Conservation (phyloP, 1,284 basidiomycete genomes). For the Amylostereum chailletii region DNA sequence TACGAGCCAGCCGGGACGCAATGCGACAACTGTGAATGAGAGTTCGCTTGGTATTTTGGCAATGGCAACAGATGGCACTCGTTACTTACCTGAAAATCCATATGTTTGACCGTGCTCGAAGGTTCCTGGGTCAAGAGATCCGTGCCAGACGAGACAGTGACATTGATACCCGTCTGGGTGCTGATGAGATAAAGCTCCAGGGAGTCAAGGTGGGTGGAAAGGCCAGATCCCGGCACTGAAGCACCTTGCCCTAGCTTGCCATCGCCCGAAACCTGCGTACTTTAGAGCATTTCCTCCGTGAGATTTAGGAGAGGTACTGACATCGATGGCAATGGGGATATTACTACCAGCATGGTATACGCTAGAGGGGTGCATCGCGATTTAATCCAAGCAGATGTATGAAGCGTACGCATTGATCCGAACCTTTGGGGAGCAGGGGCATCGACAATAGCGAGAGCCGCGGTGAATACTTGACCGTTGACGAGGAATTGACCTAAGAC, state of each 20-base stretch:
- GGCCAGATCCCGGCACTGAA: slow-evolving; percentile 25
- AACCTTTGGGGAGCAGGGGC: slow-evolving; percentile 35
- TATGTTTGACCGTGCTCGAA: slow-evolving; percentile 40
- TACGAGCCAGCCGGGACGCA: not conserved
- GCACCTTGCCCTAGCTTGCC: slow-evolving; percentile 29
- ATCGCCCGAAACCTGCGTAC: slow-evolving; percentile 33
- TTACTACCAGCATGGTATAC: slow-evolving; percentile 24
- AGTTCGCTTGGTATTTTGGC: no score
- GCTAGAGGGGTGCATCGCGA: slow-evolving; percentile 11
- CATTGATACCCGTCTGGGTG: slow-evolving; percentile 28
- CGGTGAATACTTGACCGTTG: slow-evolving; percentile 35
- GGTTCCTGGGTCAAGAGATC: slow-evolving; percentile 29
- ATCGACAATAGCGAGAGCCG: slow-evolving; percentile 41
- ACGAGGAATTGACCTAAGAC: slow-evolving; percentile 19
- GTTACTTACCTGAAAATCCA: slow-evolving; percentile 33
- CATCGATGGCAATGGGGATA: slow-evolving; percentile 36
- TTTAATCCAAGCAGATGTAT: not conserved
- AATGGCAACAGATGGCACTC: no score
- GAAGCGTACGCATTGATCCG: slow-evolving; percentile 8
- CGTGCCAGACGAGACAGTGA: slow-evolving; percentile 37
- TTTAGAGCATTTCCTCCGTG: not conserved
- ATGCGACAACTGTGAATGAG: no score
- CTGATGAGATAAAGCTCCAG: slow-evolving; percentile 44
- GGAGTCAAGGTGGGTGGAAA: slow-evolving; percentile 29
- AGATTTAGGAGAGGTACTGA: slow-evolving; percentile 14